Percentiles rank a stretch among this genome's conserved stretches.
phyloP scores from a whole-genome alignment of 2,329 filamentous ascomycete genomes.

The Colletotrichum gloeosporioides region DNA sequence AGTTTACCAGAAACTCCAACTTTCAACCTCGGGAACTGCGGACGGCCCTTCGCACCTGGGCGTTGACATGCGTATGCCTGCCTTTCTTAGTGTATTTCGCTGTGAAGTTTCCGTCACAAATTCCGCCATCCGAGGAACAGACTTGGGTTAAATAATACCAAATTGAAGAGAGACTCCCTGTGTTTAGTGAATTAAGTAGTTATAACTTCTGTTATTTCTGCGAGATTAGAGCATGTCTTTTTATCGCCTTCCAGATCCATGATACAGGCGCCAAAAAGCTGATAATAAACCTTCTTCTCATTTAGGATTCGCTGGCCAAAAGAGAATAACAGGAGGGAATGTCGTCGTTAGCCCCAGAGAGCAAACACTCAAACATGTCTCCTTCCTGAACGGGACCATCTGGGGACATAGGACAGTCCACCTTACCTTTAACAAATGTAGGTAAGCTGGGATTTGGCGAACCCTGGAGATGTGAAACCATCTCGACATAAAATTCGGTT shows the following conservation, averaged over 20 bases:
- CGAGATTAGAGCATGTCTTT: neutral
- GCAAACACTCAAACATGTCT: neutral
- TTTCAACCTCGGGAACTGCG: neutral
- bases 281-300: neutral
- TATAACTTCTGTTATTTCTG: neutral
- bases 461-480: neutral
- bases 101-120: neutral
- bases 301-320: neutral
- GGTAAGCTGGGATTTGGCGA: neutral
- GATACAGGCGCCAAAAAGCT: neutral
- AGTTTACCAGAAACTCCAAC: neutral
- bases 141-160: no score
- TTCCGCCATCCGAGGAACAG: neutral
- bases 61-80: neutral
- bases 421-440: neutral
- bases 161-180: neutral
- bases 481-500: neutral
- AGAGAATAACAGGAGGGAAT: neutral
- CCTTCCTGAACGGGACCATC: neutral
- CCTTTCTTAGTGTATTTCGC: neutral
- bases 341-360: neutral
- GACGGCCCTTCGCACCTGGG: rapidly evolving
- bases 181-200: neutral
- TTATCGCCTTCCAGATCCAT: neutral
- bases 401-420: neutral